Conservation (phyloP, 352 stramenopile species). For the Pythium grandisporangium region DNA sequence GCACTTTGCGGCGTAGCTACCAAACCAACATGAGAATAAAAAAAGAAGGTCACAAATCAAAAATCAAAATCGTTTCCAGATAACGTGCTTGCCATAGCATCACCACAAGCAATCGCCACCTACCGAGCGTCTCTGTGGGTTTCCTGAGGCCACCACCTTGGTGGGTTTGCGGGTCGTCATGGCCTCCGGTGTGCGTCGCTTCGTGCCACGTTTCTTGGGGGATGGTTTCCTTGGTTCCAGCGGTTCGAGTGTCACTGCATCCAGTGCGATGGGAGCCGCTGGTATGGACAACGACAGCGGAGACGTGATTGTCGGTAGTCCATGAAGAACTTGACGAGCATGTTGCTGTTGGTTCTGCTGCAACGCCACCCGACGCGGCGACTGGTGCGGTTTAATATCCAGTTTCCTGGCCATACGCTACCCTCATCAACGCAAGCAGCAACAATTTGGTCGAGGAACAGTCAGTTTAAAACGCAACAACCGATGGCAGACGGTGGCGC, state of each 20-base stretch:
- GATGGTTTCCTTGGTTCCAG: slow-evolving; percentile 13
- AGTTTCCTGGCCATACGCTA: slow-evolving; percentile 44
- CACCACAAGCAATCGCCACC: too few relatives aligned
- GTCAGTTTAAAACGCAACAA: too few relatives aligned
- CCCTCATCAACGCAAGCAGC: too few relatives aligned
- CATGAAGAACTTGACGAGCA: too few relatives aligned
- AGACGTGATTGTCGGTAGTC: slow-evolving; percentile 2
- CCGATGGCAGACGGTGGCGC: too few relatives aligned
- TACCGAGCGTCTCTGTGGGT: slow-evolving; percentile 14
- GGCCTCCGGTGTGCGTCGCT: slow-evolving; percentile 17
- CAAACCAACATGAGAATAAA: too few relatives aligned
- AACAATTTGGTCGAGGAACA: too few relatives aligned
- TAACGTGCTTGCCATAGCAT: too few relatives aligned
- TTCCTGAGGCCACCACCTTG: too few relatives aligned
- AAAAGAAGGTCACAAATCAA: too few relatives aligned
- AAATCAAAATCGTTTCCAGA: too few relatives aligned
- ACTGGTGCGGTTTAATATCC: slow-evolving; percentile 74
- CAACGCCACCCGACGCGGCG: slow-evolving; percentile 35
- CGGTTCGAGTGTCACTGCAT: background rate
- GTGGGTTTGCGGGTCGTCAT: too few relatives aligned
- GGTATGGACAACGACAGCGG: slow-evolving; percentile 7
- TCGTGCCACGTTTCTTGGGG: slow-evolving; percentile 18
- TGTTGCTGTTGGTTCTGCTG: slow-evolving; percentile 17
- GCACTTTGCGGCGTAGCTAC: slow-evolving; percentile 33
- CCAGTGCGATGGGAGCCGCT: background rate